Base-by-base conservation (phyloP, 345 rosid genomes). In the Schrenkiella parvula region DNA sequence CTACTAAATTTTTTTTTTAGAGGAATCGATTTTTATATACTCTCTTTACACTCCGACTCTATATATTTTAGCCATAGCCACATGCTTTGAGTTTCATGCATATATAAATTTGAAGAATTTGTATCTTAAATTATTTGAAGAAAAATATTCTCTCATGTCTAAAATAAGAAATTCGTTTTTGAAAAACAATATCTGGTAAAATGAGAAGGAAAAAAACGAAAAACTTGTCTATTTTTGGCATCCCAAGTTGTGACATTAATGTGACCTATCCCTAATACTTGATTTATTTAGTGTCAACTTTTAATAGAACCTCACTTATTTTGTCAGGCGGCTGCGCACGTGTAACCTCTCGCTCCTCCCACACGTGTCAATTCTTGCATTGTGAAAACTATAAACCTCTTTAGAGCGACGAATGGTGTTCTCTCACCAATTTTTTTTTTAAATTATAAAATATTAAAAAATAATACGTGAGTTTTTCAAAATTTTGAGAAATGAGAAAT, bases 271-370 rank as follows among this genome's bases (percentile, higher is more conserved):
- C 18, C 9, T 39, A n/a, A 21, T 9, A 58, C 38, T 12, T 48
- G 68, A 15, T 26, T 37, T 35, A 19, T 37, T 2, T n/a, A n/a
- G n/a, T n/a, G n/a, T n/a, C 53, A 21, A 42, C 42, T 29, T 55
- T 68, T 29, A 22, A 8, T 8, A 42, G 15, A 66, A 54, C 42
- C 32, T 39, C 69, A 71, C 26, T 62, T 23, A 43, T 59, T 29
- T 63, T 62, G 43, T 44, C 64, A 72, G 21, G 64, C 15, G 64
- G 22, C 47, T 34, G 56, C 64, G 6, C 70, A 53, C 70, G 70
- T 62, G 56, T 19, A 53, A 4, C 2, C 32, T 41, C 7, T 52
- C 15, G 62, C 29, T 51, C 6, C 0, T 21, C 3, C 15, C 69
- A 39, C 52, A 29, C 4, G 37, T 64, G 17, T 39, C 6, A 14